Evolutionary conservation across 768 basidiomycete species (phyloP).

Genomic region (Russula emetica): DNA sequence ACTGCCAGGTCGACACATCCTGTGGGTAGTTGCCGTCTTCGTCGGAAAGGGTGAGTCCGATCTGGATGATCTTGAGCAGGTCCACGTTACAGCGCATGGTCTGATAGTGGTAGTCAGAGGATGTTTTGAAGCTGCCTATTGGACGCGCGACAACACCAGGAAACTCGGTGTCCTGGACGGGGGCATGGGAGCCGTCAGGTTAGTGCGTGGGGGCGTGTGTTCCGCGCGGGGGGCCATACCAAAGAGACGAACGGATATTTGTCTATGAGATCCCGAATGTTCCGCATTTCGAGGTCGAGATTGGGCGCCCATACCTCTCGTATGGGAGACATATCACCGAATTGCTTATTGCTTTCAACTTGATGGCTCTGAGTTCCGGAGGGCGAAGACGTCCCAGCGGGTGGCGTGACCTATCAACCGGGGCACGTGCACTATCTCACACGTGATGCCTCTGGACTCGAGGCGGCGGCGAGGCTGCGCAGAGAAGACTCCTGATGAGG

Average conservation of each 20-base stretch:
- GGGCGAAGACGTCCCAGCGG: neutral
- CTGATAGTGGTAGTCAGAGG: slow-evolving; percentile 98
- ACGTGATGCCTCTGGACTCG: slow-evolving; percentile 12
- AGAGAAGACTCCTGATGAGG: neutral
- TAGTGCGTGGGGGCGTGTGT: slow-evolving; percentile 22
- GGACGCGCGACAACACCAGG: slow-evolving; percentile 97
- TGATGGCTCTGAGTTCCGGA: neutral
- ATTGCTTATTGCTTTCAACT: neutral
- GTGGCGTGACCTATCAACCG: slow-evolving; percentile 8
- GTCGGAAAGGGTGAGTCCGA: slow-evolving; percentile 91
- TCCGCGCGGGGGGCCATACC: slow-evolving; percentile 46
- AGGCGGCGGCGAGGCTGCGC: slow-evolving; percentile 8
- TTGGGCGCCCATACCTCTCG: slow-evolving; percentile 94
- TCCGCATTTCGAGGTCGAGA: slow-evolving; percentile 88
- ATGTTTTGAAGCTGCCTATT: slow-evolving; percentile 93
- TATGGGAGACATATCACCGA: slow-evolving; percentile 64
- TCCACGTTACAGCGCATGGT: slow-evolving; percentile 99
- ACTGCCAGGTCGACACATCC: slow-evolving; percentile 96
- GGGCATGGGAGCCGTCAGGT: slow-evolving; percentile 28
- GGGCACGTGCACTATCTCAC: slow-evolving; percentile 20
- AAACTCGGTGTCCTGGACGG: slow-evolving; percentile 89
- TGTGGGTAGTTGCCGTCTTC: slow-evolving; percentile 89
- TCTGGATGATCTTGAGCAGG: slow-evolving; percentile 94
- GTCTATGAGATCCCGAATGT: slow-evolving; percentile 82
- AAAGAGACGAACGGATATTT: slow-evolving; percentile 92